These are phyloP conservation scores for Lachnellula hyalina DNA, from an alignment of 2,329 filamentous ascomycete species.

Conservation along the genomic window DNA sequence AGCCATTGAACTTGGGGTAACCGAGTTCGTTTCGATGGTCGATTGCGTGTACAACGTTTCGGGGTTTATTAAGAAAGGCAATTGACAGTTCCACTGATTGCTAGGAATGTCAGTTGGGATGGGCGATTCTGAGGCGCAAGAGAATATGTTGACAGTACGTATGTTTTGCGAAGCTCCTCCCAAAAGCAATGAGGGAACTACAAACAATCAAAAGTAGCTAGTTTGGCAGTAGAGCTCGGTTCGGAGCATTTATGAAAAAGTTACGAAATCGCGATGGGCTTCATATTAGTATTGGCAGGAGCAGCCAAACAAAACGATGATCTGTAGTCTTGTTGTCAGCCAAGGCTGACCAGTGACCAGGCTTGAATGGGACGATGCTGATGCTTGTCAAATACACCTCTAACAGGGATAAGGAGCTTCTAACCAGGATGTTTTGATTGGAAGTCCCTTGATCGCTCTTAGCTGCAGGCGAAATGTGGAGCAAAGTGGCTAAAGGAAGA, in stretches of 20 bases:
- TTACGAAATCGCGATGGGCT: background rate
- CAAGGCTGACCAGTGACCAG: no score
- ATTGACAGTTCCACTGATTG: background rate
- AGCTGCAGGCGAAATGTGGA: no score
- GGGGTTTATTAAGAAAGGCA: background rate
- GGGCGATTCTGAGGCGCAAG: background rate
- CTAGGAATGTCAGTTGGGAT: background rate
- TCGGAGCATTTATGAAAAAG: background rate
- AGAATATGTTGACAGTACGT: background rate
- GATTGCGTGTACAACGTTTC: background rate
- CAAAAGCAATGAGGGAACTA: background rate
- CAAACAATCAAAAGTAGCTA: background rate
- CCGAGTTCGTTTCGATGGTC: background rate
- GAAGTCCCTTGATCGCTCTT: no score
- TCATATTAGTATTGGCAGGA: background rate
- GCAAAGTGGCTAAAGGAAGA: no score
- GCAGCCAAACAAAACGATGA: background rate
- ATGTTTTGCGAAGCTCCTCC: background rate
- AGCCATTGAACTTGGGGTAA: constrained; percentile 17
- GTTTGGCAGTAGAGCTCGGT: background rate
- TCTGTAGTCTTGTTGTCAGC: background rate
- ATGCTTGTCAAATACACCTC: no score
- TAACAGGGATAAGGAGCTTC: no score
- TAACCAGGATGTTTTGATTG: no score
- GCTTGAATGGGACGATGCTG: no score